A percentile compares a stretch with the other conserved stretches of the same genome.
Conservation (phyloP, 805 yeast species). For the Ogataea ganodermae region DNA sequence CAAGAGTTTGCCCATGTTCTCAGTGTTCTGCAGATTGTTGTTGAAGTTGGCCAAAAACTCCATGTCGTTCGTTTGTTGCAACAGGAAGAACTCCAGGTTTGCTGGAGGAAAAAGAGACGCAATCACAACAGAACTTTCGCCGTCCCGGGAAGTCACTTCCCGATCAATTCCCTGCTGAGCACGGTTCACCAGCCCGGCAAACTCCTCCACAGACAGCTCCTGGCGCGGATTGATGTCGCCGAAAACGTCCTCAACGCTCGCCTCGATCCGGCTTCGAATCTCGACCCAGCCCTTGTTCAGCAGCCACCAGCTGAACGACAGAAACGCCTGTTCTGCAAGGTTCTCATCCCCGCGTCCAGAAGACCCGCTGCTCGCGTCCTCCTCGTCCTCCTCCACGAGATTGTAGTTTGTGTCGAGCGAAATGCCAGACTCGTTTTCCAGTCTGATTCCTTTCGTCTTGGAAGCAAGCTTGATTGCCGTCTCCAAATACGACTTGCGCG, state of each 20-base stretch:
- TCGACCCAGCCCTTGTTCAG: conserved; percentile 81
- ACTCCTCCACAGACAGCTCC: conserved; percentile 64
- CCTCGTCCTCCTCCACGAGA: conserved; percentile 27
- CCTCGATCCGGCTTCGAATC: conserved; percentile 54
- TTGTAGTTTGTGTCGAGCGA: conserved; percentile 25
- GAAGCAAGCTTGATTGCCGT: conserved; percentile 75
- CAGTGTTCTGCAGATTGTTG: conserved; percentile 26
- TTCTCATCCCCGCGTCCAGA: conserved; percentile 37
- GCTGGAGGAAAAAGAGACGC: conserved; percentile 50
- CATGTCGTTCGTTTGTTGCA: conserved; percentile 53
- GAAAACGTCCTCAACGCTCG: conserved; percentile 61
- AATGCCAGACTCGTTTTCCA: conserved; percentile 26
- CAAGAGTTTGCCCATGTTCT: conserved; percentile 31
- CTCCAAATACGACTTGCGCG: conserved; percentile 81
- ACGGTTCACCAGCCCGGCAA: conserved; percentile 46
- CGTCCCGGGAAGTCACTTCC: conserved; percentile 6
- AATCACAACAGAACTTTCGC: conserved; percentile 26
- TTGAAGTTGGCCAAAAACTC: conserved; percentile 39
- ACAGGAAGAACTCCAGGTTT: conserved; percentile 52
- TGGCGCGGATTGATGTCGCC: conserved; percentile 68
- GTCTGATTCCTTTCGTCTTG: conserved; percentile 36
- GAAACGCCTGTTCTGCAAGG: conserved; percentile 75
- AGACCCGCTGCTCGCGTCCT: conserved; percentile 20
- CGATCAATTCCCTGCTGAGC: conserved; percentile 35
- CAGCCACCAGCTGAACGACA: conserved; percentile 92